phyloP scores from a whole-genome alignment of 2,329 filamentous ascomycete species.

The Fusarium tjaetaba region DNA sequence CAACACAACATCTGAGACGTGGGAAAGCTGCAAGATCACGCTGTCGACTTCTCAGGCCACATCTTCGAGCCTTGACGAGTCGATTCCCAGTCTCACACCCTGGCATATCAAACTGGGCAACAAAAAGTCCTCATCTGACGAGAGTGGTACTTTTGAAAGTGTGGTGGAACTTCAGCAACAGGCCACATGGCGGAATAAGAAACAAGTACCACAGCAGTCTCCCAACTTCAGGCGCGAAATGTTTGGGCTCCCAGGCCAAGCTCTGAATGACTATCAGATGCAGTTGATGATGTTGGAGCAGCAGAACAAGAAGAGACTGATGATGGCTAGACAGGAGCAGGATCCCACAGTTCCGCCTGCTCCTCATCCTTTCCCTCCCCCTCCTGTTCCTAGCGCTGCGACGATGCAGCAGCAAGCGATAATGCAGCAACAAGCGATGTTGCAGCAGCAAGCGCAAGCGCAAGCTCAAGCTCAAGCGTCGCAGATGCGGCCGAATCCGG shows the following conservation, averaged over 20 bases:
- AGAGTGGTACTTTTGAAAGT: constrained; percentile 50
- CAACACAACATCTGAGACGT: constrained; percentile 71
- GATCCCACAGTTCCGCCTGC: constrained; percentile 52
- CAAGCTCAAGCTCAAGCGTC: not conserved
- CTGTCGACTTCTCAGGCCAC: constrained; percentile 72
- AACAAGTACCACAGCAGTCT: constrained; percentile 52
- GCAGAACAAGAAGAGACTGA: constrained; percentile 85
- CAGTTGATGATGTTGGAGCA: constrained; percentile 87
- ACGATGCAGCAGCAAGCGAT: not conserved
- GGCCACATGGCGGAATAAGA: constrained; percentile 42
- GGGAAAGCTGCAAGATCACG: constrained; percentile 67
- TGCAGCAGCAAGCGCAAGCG: not conserved
- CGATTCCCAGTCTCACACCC: constrained; percentile 62
- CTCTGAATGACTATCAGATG: constrained; percentile 77
- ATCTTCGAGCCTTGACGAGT: constrained; percentile 65
- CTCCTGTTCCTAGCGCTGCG: not conserved
- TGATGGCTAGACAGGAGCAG: constrained; percentile 85
- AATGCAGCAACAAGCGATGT: not conserved
- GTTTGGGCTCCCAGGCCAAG: constrained; percentile 7
- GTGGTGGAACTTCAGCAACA: constrained; percentile 51
- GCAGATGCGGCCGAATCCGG: not conserved
- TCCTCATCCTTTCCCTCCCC: not conserved
- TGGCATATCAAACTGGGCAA: constrained; percentile 65
- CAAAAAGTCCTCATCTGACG: constrained; percentile 21
- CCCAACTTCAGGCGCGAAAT: constrained; percentile 1